phyloP scores from a whole-genome alignment of 139 green algal genomes.

The Coccomyxa sp. region DNA sequence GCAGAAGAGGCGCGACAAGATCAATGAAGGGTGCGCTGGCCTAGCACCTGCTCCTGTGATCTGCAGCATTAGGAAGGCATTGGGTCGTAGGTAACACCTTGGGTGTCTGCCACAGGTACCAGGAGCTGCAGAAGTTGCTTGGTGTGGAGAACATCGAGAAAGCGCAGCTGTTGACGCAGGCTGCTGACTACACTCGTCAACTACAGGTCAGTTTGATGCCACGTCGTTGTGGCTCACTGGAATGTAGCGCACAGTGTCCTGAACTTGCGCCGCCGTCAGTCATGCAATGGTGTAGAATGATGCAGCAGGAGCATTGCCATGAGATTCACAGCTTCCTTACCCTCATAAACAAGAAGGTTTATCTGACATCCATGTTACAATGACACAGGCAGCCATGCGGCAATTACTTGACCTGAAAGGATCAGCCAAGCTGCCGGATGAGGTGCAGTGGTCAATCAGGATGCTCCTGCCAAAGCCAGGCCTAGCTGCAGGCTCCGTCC shows the following conservation, averaged over 20 bases:
- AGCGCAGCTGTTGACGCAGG: neutral
- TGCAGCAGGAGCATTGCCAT: neutral
- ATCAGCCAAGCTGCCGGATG: slow-evolving; percentile 8
- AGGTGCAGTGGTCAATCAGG: slow-evolving; percentile 25
- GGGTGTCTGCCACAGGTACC: neutral
- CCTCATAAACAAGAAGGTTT: no score
- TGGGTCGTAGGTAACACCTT: neutral
- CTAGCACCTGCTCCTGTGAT: neutral
- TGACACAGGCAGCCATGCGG: slow-evolving; percentile 20
- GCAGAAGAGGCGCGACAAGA: slow-evolving; percentile 4
- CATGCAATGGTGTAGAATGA: neutral
- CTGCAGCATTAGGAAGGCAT: neutral
- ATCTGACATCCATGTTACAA: neutral
- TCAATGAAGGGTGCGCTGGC: slow-evolving; percentile 4
- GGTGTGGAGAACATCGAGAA: slow-evolving; percentile 3
- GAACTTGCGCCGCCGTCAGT: neutral
- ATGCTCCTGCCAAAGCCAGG: slow-evolving; percentile 16
- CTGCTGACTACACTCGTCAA: slow-evolving; percentile 4
- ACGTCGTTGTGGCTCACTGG: neutral
- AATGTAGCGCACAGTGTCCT: no score
- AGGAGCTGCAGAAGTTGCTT: neutral
- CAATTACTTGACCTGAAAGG: slow-evolving; percentile 15
- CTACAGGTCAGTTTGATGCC: neutral
- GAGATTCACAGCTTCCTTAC: neutral
- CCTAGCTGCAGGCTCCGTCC: no score